These are phyloP conservation scores for Heimioporus sp. DNA, from an alignment of 768 basidiomycete species.

Conservation along the genomic window DNA sequence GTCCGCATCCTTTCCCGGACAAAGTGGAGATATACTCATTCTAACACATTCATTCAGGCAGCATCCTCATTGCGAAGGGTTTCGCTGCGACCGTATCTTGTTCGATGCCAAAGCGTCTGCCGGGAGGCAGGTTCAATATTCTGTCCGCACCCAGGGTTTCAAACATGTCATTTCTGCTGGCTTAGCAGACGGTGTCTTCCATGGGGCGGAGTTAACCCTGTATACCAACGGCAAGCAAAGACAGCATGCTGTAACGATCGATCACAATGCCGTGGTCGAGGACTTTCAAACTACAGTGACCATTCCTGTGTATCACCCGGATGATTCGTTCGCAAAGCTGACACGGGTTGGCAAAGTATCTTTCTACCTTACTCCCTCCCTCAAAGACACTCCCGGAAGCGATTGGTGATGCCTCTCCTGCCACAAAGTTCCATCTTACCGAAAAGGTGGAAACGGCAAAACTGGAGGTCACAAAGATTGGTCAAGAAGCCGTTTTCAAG, in stretches of 20 bases:
- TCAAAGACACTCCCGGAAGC: not conserved
- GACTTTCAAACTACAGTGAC: conserved; percentile 12
- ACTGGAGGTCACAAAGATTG: not conserved
- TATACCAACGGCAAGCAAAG: conserved; percentile 5
- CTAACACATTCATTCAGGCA: conserved; percentile 14
- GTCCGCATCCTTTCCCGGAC: not conserved
- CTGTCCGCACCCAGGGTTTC: not conserved
- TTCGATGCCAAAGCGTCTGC: conserved; percentile 20
- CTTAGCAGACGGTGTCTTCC: conserved; percentile 23
- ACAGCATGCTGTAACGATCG: conserved; percentile 1
- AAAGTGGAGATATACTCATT: not conserved
- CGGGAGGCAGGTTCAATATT: conserved; percentile 5
- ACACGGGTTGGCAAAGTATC: conserved; percentile 1
- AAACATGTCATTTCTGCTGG: conserved; percentile 24
- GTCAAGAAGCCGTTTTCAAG: conserved; percentile 1
- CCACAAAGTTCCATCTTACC: not conserved
- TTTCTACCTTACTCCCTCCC: not conserved
- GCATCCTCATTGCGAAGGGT: conserved; percentile 29
- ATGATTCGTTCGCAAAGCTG: conserved; percentile 3
- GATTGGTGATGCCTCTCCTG: not conserved
- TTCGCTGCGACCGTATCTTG: conserved; percentile 18
- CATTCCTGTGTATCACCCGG: not conserved
- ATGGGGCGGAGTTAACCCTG: conserved; percentile 18
- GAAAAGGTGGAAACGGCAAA: not conserved
- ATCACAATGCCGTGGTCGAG: conserved; percentile 4